Base-by-base conservation (phyloP, 148 eudicot species). In the Heliosperma pusillum region DNA sequence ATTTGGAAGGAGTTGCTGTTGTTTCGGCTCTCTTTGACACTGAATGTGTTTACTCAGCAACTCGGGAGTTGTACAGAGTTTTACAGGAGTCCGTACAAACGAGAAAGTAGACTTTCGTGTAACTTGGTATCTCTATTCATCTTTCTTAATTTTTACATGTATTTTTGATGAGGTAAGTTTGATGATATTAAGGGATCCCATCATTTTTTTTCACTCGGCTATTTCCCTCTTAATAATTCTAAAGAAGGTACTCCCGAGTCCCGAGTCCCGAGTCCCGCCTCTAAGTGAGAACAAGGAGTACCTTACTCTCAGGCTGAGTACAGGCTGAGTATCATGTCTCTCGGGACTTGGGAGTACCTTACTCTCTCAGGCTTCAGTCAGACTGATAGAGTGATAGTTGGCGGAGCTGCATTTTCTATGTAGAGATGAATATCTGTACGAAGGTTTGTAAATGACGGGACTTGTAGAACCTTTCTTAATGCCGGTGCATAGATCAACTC, bases 1-100 rank as follows among this genome's bases (percentile, higher is more conserved):
- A 82, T 70, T 79, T 93, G 72, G 81, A 84, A 81, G 98, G 98
- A 10, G 88, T 89, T 74, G 98, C 98, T 0, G 97, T 91, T 69
- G 98, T 93, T 66, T 93, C 97, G 0, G 90, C 90, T 40, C 80
- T 93, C 58, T 93, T 91, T 72, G 92, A 93, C 76, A 72, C 86
- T 61, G 93, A 88, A 76, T 86, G 85, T 50, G 89, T 93, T 69
- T 64, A 60, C 45, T 71, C 74, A 0, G 93, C 88, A 80, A 85
- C 98, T 29, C 69, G 33, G 73, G 87, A 87, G 77, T 83, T 93
- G 81, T 85, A 79, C 50, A 76, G 60, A 0, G 57, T 78, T 81
- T 78, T 93, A n/a, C 72, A 73, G 75, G 87, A 86, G 82, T 71
- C 85, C 1, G 68, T 73, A 45, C 42, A 10, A 42, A 57, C 66